Conservation (phyloP, 208 protist species). For the Wallacemonas rigidus region DNA sequence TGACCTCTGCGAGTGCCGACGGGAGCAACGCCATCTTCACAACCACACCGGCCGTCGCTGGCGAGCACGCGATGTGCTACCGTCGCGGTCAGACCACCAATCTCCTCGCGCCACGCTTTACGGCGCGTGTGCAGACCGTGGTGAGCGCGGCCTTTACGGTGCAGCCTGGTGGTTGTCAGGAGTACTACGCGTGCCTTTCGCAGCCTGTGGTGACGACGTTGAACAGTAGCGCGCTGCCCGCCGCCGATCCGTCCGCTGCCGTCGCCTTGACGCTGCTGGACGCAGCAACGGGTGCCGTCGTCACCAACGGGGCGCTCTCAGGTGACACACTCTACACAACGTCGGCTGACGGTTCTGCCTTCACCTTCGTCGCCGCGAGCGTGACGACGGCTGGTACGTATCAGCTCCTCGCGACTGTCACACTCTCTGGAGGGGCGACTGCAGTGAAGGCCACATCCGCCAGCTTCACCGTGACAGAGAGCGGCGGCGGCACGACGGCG, state of each 20-base stretch:
- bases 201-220: constrained; percentile 68
- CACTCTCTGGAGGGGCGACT: constrained; percentile 36
- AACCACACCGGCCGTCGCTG: constrained; percentile 45
- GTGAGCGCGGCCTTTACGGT: constrained; percentile 46
- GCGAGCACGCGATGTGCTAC: constrained; percentile 74
- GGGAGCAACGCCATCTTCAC: constrained; percentile 52
- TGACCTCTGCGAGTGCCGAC: constrained; percentile 38
- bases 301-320: constrained; percentile 32
- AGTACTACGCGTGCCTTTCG: constrained; percentile 39
- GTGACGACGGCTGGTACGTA: constrained; percentile 58
- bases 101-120: constrained; percentile 38
- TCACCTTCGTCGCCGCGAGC: constrained; percentile 56
- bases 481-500: constrained; percentile 9
- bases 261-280: constrained; percentile 49
- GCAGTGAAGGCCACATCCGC: constrained; percentile 44
- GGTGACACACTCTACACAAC: constrained; percentile 43
- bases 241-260: constrained; percentile 45
- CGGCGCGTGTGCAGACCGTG: constrained; percentile 42
- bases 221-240: constrained; percentile 32
- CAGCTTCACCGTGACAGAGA: constrained; percentile 39
- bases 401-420: constrained; percentile 61
- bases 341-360: constrained; percentile 43
- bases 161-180: constrained; percentile 50
- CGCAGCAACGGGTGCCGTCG: constrained; percentile 31
- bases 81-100: constrained; percentile 21